Evolutionary conservation across 2,329 filamentous ascomycete species (phyloP).

Genomic region (Sarocladium kiliense): DNA sequence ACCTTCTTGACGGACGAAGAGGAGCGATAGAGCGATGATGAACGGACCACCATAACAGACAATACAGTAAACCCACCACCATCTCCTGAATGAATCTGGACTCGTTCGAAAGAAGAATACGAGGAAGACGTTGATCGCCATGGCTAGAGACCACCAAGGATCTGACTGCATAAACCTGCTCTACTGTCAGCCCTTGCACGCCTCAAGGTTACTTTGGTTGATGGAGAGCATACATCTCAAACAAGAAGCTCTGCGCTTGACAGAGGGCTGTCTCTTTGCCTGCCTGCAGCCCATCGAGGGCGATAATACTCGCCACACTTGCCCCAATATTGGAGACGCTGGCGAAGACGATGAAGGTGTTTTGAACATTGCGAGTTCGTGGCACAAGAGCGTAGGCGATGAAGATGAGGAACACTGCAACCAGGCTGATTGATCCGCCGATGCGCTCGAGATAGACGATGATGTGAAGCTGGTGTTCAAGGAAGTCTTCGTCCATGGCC

Average conservation of each 20-base stretch:
- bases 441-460: constrained; percentile 46
- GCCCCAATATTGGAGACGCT: constrained; percentile 56
- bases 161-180: constrained; percentile 72
- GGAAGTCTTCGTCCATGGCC: constrained; percentile 21
- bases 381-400: constrained; percentile 46
- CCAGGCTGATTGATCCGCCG: constrained; percentile 48
- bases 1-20: constrained; percentile 44
- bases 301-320: constrained; percentile 64
- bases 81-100: constrained; percentile 64
- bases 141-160: constrained; percentile 72
- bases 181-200: background rate
- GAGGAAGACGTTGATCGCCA: constrained; percentile 78
- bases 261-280: constrained; percentile 55
- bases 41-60: constrained; percentile 70
- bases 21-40: constrained; percentile 59
- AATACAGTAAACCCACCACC: constrained; percentile 65
- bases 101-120: constrained; percentile 57
- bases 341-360: constrained; percentile 58
- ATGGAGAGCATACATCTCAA: constrained; percentile 61
- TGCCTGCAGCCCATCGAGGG: constrained; percentile 54
- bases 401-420: constrained; percentile 47
- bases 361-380: constrained; percentile 51
- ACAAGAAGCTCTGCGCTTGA: constrained; percentile 53
- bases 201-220: too few species aligned
- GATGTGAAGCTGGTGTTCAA: constrained; percentile 29